phyloP scores from a whole-genome alignment of 176 grass and related monocot species.

The Eremochloa ophiuroides region DNA sequence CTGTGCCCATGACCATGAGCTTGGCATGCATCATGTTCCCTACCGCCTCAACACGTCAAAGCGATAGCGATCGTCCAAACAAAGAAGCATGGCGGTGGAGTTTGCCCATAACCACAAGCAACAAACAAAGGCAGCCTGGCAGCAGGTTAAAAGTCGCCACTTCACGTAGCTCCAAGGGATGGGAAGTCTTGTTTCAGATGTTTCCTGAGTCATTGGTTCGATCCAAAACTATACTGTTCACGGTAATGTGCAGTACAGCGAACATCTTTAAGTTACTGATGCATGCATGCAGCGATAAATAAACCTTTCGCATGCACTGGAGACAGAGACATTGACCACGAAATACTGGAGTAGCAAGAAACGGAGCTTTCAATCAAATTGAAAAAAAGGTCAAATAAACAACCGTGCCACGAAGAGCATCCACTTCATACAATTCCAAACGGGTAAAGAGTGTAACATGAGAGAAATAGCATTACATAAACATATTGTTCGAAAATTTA shows the following conservation, averaged over 20 bases:
- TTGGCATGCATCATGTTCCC: slow-evolving; percentile 3
- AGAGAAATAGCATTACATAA: background rate
- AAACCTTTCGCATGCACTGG: background rate
- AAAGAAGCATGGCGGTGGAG: background rate
- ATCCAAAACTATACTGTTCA: background rate
- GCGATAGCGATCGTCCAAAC: background rate
- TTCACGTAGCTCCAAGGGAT: no score
- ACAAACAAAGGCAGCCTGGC: background rate
- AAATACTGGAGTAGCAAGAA: background rate
- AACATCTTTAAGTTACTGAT: background rate
- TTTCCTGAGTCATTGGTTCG: background rate
- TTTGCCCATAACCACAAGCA: slow-evolving; percentile 8
- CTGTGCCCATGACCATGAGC: slow-evolving; percentile 28
- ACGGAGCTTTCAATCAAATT: slow-evolving; percentile 11
- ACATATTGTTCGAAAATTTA: slow-evolving; percentile 15
- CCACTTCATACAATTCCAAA: slow-evolving; percentile 12
- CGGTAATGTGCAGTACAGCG: slow-evolving; percentile 2
- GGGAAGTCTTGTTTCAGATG: background rate
- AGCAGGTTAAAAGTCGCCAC: slow-evolving; percentile 1
- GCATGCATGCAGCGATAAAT: background rate
- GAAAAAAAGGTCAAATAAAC: slow-evolving; percentile 6
- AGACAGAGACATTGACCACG: background rate
- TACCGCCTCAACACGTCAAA: slow-evolving; percentile 28
- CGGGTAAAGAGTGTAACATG: background rate
- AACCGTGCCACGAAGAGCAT: background rate